These are phyloP conservation scores for Anthoceros angustus DNA, from an alignment of 225 moss, liverwort and hornwort species.

Conservation along the genomic window DNA sequence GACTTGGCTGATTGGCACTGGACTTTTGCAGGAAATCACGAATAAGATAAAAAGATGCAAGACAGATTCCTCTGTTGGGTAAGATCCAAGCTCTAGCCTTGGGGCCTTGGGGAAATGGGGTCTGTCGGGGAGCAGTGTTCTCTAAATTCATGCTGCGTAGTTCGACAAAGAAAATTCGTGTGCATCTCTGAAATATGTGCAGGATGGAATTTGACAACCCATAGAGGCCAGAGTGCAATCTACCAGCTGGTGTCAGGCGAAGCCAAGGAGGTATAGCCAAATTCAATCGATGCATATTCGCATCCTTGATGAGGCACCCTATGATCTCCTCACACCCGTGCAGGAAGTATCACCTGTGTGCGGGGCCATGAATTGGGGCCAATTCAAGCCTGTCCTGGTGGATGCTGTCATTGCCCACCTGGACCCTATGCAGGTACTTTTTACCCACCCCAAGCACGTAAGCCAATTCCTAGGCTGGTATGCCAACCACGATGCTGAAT, in stretches of 20 bases:
- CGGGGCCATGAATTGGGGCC: conserved; percentile 75
- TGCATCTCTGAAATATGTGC: conserved; percentile 4
- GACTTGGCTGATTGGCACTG: not conserved
- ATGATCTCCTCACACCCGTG: not conserved
- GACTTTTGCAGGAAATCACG: conserved; percentile 42
- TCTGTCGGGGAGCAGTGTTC: not conserved
- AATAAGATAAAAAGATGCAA: conserved; percentile 87
- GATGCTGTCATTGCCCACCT: conserved; percentile 73
- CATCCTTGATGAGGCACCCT: not conserved
- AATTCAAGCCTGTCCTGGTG: conserved; percentile 73
- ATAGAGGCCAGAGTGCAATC: conserved; percentile 79
- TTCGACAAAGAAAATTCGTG: not conserved
- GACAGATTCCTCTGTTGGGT: conserved; percentile 78
- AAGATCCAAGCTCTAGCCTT: conserved; percentile 10
- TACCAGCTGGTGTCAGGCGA: conserved; percentile 74
- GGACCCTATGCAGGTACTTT: conserved; percentile 65
- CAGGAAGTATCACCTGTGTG: conserved; percentile 80
- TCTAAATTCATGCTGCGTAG: not conserved
- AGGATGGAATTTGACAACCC: conserved; percentile 83
- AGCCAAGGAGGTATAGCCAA: conserved; percentile 44
- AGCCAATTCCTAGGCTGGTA: not conserved
- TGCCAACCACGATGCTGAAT: not conserved
- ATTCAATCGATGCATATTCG: not conserved
- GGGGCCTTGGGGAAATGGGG: not conserved
- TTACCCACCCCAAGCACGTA: not conserved